Evolutionary conservation across 202 grass and related monocot genomes (phyloP), one percentile per base, ranked within the genome.

Genomic region (Eragrostis tef): DNA sequence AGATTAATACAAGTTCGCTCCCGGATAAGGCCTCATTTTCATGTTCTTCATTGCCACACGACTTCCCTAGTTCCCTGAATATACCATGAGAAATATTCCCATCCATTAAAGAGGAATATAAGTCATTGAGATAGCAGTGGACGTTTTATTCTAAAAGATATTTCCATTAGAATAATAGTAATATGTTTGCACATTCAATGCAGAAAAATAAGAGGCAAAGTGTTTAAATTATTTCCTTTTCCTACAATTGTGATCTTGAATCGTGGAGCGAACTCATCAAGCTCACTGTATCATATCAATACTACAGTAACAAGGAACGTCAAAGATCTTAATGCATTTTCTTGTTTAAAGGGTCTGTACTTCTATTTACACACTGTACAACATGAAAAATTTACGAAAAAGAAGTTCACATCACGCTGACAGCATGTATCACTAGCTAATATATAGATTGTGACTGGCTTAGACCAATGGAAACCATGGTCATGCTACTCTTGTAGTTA

Each of bases 381-480:
- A 46, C 36, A 77, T 66, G 26, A 57, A 82, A 82, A 31, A 64
- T 56, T 21, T 71, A 65, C 39, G 10, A 7, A 19, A 47, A 82
- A 81, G 6, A 19, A 39, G 13, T 39, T 45, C 15, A 51, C 7
- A 71, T 75, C 70, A 72, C 50, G 44, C 64, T 77, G 31, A 15
- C 26, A 71, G 24, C 48, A 25, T 64, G 27, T 75, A 56, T 87
- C 22, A 60, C 50, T 70, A 76, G 81, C 75, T 84, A 87, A 84
- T 81, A 87, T 83, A 87, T 84, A 81, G 64, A 47, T 21, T 80
- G 42, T 50, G 80, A 80, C 50, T 65, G 76, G 48, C 44, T 71
- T 73, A 89, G 66, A 44, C 9, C 71, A 41, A 43, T 72, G 21
- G 57, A 72, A 50, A 67, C 77, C 71, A 67, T 77, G 41, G 41